Conservation (phyloP, 2,329 filamentous ascomycete species). For the Albophoma yamanashiensis region DNA sequence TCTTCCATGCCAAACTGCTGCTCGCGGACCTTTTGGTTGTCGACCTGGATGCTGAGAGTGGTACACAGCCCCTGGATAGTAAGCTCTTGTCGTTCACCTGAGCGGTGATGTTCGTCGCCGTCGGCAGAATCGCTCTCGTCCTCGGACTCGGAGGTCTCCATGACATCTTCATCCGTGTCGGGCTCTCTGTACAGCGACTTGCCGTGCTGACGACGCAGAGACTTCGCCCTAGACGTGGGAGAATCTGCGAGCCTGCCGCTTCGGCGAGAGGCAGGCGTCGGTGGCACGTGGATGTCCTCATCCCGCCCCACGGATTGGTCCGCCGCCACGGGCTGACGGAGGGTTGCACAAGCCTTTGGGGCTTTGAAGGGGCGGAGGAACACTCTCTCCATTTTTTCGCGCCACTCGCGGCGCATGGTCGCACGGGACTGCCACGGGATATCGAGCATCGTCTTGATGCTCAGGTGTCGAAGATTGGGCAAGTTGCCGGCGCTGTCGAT, state of each 20-base stretch:
- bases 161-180: slow-evolving; percentile 33
- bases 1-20: slow-evolving; percentile 60
- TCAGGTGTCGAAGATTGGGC: slow-evolving; percentile 55
- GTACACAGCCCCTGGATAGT: slow-evolving; percentile 60
- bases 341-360: slow-evolving; percentile 20
- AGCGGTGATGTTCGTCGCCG: neutral
- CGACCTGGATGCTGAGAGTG: slow-evolving; percentile 59
- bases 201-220: slow-evolving; percentile 6
- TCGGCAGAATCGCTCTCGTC: slow-evolving; percentile 5
- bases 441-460: slow-evolving; percentile 68
- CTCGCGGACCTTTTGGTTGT: slow-evolving; percentile 65
- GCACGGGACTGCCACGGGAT: slow-evolving; percentile 74
- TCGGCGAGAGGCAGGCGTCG: slow-evolving; percentile 20
- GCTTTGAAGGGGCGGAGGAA: slow-evolving; percentile 43
- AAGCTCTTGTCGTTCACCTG: neutral
- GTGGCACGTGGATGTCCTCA: slow-evolving; percentile 9
- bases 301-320: neutral
- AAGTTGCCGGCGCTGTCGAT: slow-evolving; percentile 59
- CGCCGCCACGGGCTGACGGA: slow-evolving; percentile 8
- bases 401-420: slow-evolving; percentile 70
- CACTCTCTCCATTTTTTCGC: slow-evolving; percentile 54
- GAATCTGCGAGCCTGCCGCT: slow-evolving; percentile 24
- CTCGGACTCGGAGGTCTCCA: slow-evolving; percentile 12
- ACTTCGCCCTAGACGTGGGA: slow-evolving; percentile 7
- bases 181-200: slow-evolving; percentile 31